Evolutionary conservation across 306 rosid genomes (phyloP).

Genomic region (Acacia confusa): DNA sequence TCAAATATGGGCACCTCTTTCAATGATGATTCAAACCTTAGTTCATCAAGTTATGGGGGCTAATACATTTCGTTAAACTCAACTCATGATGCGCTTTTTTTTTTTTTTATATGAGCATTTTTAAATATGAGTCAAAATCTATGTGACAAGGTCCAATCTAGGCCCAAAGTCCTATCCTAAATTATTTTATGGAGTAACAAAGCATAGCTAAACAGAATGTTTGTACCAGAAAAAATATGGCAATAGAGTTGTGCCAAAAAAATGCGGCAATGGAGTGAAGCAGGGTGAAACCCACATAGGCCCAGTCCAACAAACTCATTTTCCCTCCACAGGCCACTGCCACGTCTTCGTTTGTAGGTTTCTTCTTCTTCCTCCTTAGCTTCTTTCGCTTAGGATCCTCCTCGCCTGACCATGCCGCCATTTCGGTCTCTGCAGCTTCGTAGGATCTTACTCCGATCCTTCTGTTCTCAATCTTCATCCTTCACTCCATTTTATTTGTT

Average conservation of each 20-base stretch:
- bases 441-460: conserved; percentile 47
- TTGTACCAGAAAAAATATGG: too few relatives aligned
- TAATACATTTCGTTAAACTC: too few relatives aligned
- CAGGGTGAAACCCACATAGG: not conserved
- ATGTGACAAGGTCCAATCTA: not conserved
- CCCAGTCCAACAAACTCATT: not conserved
- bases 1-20: accelerated
- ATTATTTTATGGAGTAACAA: too few relatives aligned
- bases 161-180: not conserved
- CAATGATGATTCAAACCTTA: accelerated
- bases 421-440: conserved; percentile 61
- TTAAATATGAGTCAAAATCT: too few relatives aligned
- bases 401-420: conserved; percentile 56
- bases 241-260: too few relatives aligned
- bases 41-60: too few relatives aligned
- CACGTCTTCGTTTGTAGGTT: not conserved
- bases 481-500: conserved; percentile 25
- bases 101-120: too few relatives aligned
- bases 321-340: not conserved
- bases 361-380: not conserved
- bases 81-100: too few relatives aligned
- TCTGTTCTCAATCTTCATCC: conserved; percentile 29
- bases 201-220: too few relatives aligned
- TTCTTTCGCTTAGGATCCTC: not conserved
- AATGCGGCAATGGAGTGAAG: not conserved